phyloP scores from a whole-genome alignment of 352 stramenopile genomes.

The Peronospora destructor region DNA sequence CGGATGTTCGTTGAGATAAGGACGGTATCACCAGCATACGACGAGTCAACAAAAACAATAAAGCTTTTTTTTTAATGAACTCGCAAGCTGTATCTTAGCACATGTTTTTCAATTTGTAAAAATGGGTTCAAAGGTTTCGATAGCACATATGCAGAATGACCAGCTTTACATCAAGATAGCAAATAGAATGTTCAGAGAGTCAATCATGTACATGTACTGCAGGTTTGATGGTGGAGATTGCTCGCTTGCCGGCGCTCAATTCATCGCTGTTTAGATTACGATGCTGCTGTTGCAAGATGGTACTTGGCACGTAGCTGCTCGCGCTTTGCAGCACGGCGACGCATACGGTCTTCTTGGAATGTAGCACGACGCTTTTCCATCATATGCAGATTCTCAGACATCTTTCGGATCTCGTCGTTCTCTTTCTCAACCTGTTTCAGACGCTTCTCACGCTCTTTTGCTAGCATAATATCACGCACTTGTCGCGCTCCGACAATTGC shows the following conservation, averaged over 20 bases:
- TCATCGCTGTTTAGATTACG: slow-evolving; percentile 20
- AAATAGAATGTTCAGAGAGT: slow-evolving; percentile 4
- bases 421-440: slow-evolving; percentile 50
- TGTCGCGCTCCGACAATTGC: slow-evolving; percentile 43
- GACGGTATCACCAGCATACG: background rate
- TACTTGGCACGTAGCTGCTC: slow-evolving; percentile 70
- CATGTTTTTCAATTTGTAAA: background rate
- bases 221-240: too few species aligned
- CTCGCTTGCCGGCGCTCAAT: slow-evolving; percentile 2
- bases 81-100: slow-evolving; percentile 7
- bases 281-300: slow-evolving; percentile 37
- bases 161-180: background rate
- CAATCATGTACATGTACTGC: slow-evolving; percentile 18
- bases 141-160: background rate
- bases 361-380: slow-evolving; percentile 54
- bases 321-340: slow-evolving; percentile 48
- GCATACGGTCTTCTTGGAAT: slow-evolving; percentile 63
- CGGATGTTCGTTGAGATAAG: background rate
- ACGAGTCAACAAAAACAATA: background rate
- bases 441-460: slow-evolving; percentile 43
- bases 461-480: slow-evolving; percentile 40
- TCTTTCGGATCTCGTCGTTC: slow-evolving; percentile 50
- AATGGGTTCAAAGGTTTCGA: background rate
- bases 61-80: slow-evolving; percentile 9
- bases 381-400: slow-evolving; percentile 41